A percentile compares a stretch with the other conserved stretches of the same genome.
Conservation (phyloP, 371 early-diverging fungal genomes). For the Mucor piriformis region DNA sequence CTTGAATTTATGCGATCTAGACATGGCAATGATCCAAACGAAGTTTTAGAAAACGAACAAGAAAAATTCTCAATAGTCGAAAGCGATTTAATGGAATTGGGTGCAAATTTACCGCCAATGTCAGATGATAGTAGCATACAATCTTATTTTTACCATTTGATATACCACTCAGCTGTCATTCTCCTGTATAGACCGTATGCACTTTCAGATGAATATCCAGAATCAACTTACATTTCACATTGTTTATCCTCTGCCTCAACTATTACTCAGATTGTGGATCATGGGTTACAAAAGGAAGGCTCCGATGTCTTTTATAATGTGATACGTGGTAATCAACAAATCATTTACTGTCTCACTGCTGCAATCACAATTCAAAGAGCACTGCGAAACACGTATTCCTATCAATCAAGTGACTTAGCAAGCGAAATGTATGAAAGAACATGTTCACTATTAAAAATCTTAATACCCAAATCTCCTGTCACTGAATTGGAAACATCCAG, state of each 20-base stretch:
- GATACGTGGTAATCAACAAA: constrained; percentile 40
- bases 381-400: not conserved
- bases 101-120: constrained; percentile 8
- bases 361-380: constrained; percentile 36
- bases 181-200: constrained; percentile 28
- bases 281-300: constrained; percentile 24
- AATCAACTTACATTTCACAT: constrained; percentile 12
- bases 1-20: constrained; percentile 37
- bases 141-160: constrained; percentile 16
- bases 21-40: constrained; percentile 8
- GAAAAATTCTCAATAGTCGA: constrained; percentile 11
- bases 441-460: constrained; percentile 2
- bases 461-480: constrained; percentile 21
- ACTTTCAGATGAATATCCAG: not conserved
- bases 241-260: constrained; percentile 34
- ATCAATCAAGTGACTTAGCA: not conserved
- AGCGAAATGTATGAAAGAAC: constrained; percentile 13
- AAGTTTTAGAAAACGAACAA: not conserved
- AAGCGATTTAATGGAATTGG: constrained; percentile 7
- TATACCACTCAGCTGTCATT: constrained; percentile 25
- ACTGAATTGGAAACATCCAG: constrained; percentile 15
- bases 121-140: not conserved
- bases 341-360: constrained; percentile 42
- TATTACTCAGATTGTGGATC: constrained; percentile 32
- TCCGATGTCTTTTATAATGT: constrained; percentile 25